Evolutionary conservation across 768 basidiomycete species (phyloP).

Genomic region (Mycena floridula): DNA sequence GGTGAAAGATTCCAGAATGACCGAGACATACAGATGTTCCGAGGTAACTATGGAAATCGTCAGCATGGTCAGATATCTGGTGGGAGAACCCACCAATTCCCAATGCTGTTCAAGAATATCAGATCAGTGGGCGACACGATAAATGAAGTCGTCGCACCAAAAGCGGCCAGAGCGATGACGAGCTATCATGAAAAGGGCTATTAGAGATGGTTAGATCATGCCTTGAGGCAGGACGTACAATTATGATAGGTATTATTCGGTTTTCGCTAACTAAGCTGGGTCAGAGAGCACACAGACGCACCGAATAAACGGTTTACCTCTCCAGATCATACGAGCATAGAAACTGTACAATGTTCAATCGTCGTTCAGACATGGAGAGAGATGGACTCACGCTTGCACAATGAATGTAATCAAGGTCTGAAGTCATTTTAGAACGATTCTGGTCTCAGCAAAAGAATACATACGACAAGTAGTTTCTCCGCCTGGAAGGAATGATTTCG

Average conservation of each 20-base stretch:
- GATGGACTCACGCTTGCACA: neutral
- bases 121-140: neutral
- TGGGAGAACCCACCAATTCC: neutral
- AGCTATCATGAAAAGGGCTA: too few species aligned
- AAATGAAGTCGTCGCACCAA: neutral
- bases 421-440: neutral
- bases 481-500: neutral
- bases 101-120: neutral
- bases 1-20: too few species aligned
- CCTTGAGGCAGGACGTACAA: too few species aligned
- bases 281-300: too few species aligned
- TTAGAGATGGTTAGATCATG: too few species aligned
- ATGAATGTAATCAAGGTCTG: neutral
- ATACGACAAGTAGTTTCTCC: neutral
- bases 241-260: too few species aligned
- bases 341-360: neutral
- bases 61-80: neutral
- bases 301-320: too few species aligned
- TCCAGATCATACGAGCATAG: neutral
- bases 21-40: neutral
- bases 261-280: too few species aligned
- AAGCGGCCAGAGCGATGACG: neutral
- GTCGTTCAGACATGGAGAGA: neutral
- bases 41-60: neutral
- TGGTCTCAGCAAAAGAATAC: neutral